These are phyloP conservation scores for Fonsecaea erecta DNA, from an alignment of 2,329 filamentous ascomycete genomes.

Conservation along the genomic window DNA sequence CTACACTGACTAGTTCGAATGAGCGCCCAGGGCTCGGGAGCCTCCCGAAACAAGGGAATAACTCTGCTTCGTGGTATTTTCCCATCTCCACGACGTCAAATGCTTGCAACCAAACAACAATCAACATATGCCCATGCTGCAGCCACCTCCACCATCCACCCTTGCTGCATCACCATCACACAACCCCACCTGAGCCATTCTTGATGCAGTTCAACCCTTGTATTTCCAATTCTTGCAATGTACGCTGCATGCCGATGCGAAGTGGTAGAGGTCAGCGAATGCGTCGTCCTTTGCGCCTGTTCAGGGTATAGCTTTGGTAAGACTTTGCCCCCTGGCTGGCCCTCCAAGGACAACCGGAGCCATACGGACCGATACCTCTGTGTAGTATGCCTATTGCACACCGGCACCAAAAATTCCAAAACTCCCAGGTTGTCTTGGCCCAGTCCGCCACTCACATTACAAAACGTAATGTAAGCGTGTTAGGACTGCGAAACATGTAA, in stretches of 20 bases:
- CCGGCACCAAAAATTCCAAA: no score
- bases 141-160: not conserved
- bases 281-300: not conserved
- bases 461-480: not conserved
- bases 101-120: not conserved
- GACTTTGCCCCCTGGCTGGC: not conserved
- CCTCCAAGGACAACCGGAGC: not conserved
- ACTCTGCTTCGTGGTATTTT: not conserved
- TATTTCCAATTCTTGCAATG: constrained; percentile 2
- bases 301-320: not conserved
- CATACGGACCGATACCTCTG: not conserved
- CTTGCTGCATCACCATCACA: not conserved
- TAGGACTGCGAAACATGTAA: not conserved
- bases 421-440: not conserved
- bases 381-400: not conserved
- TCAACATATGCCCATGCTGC: not conserved
- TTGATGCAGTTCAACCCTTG: not conserved
- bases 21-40: not conserved
- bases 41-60: not conserved
- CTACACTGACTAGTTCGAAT: not conserved
- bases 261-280: not conserved
- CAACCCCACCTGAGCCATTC: not conserved
- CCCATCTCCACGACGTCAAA: not conserved
- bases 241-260: not conserved
- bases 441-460: not conserved